These are phyloP conservation scores for Aspergillus sp. DNA, from an alignment of 2,329 filamentous ascomycete genomes.

Conservation along the genomic window DNA sequence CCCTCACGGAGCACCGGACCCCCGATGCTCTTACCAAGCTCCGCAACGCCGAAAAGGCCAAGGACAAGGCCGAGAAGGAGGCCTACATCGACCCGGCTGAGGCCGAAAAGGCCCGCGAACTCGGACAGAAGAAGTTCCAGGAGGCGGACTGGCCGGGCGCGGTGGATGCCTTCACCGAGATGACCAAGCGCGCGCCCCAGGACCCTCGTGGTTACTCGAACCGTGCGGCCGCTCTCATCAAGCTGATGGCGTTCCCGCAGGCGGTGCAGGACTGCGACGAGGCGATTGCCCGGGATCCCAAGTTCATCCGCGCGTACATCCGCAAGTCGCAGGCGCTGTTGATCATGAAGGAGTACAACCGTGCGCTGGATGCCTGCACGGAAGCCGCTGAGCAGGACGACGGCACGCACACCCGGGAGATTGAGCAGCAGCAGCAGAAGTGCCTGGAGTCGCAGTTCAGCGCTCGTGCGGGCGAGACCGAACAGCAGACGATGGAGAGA, in stretches of 20 bases:
- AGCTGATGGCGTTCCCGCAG: slow-evolving; percentile 91
- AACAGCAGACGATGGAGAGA: slow-evolving; percentile 90
- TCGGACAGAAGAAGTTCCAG: slow-evolving; percentile 97
- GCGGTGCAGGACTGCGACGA: slow-evolving; percentile 89
- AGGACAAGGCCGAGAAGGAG: slow-evolving; percentile 70
- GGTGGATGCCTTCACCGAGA: slow-evolving; percentile 90
- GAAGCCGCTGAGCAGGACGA: slow-evolving; percentile 76
- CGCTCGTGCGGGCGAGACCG: slow-evolving; percentile 87
- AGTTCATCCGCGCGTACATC: slow-evolving; percentile 94
- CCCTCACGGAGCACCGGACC: slow-evolving; percentile 93
- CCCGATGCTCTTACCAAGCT: slow-evolving; percentile 93
- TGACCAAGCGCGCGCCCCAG: slow-evolving; percentile 91
- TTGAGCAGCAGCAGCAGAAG: slow-evolving; percentile 92
- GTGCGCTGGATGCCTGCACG: slow-evolving; percentile 83
- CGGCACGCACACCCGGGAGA: slow-evolving; percentile 82
- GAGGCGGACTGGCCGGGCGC: slow-evolving; percentile 92
- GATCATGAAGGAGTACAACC: slow-evolving; percentile 97
- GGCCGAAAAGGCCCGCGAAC: slow-evolving; percentile 91
- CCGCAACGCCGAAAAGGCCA: slow-evolving; percentile 81
- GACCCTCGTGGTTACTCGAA: slow-evolving; percentile 96
- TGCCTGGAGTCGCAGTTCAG: slow-evolving; percentile 86
- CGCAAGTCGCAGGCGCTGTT: slow-evolving; percentile 94
- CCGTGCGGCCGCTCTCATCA: slow-evolving; percentile 93
- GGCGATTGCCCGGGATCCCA: slow-evolving; percentile 85
- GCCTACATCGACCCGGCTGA: slow-evolving; percentile 87